Conservation (phyloP, 2,329 filamentous ascomycete species). For the Epichloe sibirici region DNA sequence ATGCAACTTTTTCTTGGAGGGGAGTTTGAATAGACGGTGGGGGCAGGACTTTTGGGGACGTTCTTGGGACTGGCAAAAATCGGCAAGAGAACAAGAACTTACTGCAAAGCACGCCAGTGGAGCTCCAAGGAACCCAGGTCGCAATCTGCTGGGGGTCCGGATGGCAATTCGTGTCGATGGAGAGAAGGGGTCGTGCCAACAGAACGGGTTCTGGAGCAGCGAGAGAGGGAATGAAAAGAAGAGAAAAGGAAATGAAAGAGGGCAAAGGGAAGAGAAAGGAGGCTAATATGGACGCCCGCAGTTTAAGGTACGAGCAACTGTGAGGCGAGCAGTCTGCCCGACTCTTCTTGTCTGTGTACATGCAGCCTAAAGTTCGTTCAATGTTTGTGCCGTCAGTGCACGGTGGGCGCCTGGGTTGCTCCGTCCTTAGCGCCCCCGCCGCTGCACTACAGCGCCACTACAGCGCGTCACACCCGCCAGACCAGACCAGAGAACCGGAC, state of each 20-base stretch:
- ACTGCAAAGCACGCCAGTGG: neutral
- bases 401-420: neutral
- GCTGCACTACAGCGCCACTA: neutral
- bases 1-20: conserved; percentile 4
- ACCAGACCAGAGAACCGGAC: neutral
- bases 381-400: neutral
- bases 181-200: neutral
- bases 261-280: too few relatives aligned
- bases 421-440: neutral
- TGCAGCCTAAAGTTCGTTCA: too few relatives aligned
- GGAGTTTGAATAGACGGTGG: conserved; percentile 4
- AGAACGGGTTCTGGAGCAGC: neutral
- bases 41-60: neutral
- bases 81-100: neutral
- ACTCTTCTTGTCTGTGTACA: too few relatives aligned
- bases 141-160: neutral
- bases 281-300: too few relatives aligned
- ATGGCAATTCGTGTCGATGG: neutral
- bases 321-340: too few relatives aligned
- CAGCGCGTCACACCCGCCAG: too few relatives aligned
- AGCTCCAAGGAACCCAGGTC: neutral
- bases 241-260: too few relatives aligned
- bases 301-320: too few relatives aligned
- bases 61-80: neutral
- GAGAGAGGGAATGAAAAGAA: too few relatives aligned